Percentiles rank a stretch among this genome's conserved stretches.
Evolutionary conservation across 2,329 filamentous ascomycete genomes (phyloP).

Genomic region (Rhytidhysteron rufulum): DNA sequence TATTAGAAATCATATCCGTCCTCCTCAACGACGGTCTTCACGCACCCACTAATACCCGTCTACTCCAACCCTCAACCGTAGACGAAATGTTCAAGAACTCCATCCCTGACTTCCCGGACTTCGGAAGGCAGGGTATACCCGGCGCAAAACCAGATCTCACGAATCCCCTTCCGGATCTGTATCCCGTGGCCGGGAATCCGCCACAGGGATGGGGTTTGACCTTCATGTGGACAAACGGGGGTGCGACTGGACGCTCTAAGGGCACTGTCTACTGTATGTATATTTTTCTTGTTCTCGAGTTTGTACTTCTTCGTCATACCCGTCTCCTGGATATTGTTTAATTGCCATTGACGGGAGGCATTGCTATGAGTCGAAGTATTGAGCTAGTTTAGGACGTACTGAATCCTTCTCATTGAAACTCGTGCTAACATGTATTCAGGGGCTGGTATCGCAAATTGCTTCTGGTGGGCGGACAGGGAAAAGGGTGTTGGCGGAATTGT

Average conservation of each 20-base stretch:
- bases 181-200: slow-evolving; percentile 42
- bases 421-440: slow-evolving; percentile 51
- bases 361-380: too few species aligned
- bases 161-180: slow-evolving; percentile 50
- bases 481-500: slow-evolving; percentile 49
- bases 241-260: slow-evolving; percentile 47
- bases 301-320: too few species aligned
- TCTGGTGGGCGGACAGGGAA: slow-evolving; percentile 62
- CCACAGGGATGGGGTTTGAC: slow-evolving; percentile 64
- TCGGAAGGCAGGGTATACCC: slow-evolving; percentile 44
- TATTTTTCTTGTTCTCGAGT: too few species aligned
- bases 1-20: slow-evolving; percentile 57
- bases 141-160: slow-evolving; percentile 49
- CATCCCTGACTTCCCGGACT: slow-evolving; percentile 51
- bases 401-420: too few species aligned
- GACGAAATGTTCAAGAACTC: slow-evolving; percentile 64
- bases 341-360: too few species aligned
- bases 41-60: slow-evolving; percentile 51
- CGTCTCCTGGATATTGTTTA: too few species aligned
- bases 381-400: too few species aligned
- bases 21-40: slow-evolving; percentile 63
- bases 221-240: slow-evolving; percentile 50
- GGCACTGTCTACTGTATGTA: slow-evolving; percentile 1
- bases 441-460: slow-evolving; percentile 59
- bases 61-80: slow-evolving; percentile 57